A percentile compares a stretch with the other conserved stretches of the same genome.
phyloP scores from a whole-genome alignment of 768 basidiomycete species.

The Suillus clintonianus region DNA sequence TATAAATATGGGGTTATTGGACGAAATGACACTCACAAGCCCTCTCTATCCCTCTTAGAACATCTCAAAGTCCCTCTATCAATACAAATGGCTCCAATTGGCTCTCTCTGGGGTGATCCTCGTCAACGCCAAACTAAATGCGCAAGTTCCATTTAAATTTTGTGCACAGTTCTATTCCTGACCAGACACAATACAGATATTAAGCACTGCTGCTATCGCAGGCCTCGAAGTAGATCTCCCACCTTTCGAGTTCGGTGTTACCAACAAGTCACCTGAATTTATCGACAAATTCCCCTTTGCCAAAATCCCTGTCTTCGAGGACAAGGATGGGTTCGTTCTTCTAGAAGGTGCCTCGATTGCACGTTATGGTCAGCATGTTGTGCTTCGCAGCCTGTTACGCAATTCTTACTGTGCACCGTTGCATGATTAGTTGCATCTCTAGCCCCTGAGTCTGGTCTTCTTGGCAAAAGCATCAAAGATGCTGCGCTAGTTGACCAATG shows the following conservation, averaged over 20 bases:
- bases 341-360: slow-evolving; percentile 31
- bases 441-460: slow-evolving; percentile 25
- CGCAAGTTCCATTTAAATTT: slow-evolving; percentile 14
- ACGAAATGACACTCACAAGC: background rate
- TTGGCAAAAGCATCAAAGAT: slow-evolving; percentile 23
- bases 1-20: background rate
- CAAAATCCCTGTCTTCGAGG: slow-evolving; percentile 30
- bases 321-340: slow-evolving; percentile 21
- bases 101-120: slow-evolving; percentile 27
- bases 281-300: slow-evolving; percentile 31
- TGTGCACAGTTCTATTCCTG: background rate
- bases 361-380: slow-evolving; percentile 21
- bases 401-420: background rate
- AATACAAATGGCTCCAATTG: slow-evolving; percentile 23
- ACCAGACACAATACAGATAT: slow-evolving; percentile 20
- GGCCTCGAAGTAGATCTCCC: slow-evolving; percentile 28
- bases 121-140: slow-evolving; percentile 29
- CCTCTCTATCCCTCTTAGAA: background rate
- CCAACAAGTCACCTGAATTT: slow-evolving; percentile 27
- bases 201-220: slow-evolving; percentile 24
- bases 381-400: background rate
- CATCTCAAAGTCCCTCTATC: background rate
- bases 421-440: slow-evolving; percentile 19
- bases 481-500: slow-evolving; percentile 32
- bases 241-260: slow-evolving; percentile 23